Evolutionary conservation across 2,329 filamentous ascomycete genomes (phyloP), one percentile per base, ranked within the genome.

Genomic region (Cordyceps cicadae): DNA sequence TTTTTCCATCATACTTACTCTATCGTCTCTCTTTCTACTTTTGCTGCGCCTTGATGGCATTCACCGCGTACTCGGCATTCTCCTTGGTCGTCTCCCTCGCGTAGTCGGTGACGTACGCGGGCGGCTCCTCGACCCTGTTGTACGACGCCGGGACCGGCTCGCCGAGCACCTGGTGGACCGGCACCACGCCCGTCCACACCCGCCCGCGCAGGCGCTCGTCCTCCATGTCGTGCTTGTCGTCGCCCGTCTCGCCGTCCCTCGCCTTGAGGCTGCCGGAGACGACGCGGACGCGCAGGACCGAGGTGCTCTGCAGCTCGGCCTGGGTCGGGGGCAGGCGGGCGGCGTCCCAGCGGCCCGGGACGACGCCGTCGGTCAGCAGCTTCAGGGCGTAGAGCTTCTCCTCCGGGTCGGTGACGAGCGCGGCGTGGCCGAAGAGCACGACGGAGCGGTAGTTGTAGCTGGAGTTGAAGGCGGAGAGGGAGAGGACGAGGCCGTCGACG

Each of bases 401-500:
- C 3, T 80, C 82, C 0, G 75, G 71, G 63, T 88, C 83, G 2
- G 83, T 82, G 7, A 96, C 88, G 1, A 87, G 72, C 9, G 74
- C 78, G 0, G 87, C 91, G 70, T 86, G 83, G 1, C 91, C 92
- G 68, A 93, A 91, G 14, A 94, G 78, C 9, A 91, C 77, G 12
- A 88, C 89, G 45, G 87, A 90, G 64, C 90, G 89, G 76, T 94
- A 96, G 77, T 95, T 93, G 78, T 90, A 92, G 75, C 84, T 89
- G 77, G 95, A 90, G 62, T 83, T 84, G 76, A 90, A 89, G 14
- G 90, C 88, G 0, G 90, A 91, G 15, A 95, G 81, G 21, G 88
- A 83, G 37, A 96, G 83, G 9, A 96, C 86, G 57, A 94, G 77
- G 45, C 90, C 91, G 74, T 96, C 90, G 45, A 95, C 75, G 69